Percentiles rank a stretch among this genome's conserved stretches.
phyloP scores from a whole-genome alignment of 73 alveolate species.

The Strombidium stylifer region DNA sequence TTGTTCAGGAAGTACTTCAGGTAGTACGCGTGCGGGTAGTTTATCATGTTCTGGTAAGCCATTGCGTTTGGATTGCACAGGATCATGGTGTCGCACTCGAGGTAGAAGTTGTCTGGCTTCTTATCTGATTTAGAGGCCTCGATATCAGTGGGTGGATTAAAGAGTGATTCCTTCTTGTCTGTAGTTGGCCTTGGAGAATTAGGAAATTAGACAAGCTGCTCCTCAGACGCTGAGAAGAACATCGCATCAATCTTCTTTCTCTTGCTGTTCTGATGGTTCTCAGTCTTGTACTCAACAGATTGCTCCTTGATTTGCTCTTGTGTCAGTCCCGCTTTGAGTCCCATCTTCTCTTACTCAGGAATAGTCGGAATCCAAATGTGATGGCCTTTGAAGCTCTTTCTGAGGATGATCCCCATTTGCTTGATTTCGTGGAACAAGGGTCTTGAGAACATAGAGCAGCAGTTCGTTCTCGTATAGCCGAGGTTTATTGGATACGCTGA shows the following conservation, averaged over 20 bases:
- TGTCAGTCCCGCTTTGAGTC: too few relatives aligned
- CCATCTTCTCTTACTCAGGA: too few relatives aligned
- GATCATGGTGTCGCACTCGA: constrained; percentile 76
- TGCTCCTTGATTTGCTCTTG: too few relatives aligned
- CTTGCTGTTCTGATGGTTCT: constrained; percentile 7
- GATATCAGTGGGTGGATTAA: background rate
- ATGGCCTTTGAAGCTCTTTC: constrained; percentile 47
- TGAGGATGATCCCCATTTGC: constrained; percentile 44
- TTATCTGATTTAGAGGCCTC: background rate
- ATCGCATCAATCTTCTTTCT: constrained; percentile 24
- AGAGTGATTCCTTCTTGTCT: too few relatives aligned
- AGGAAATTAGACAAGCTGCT: constrained; percentile 19
- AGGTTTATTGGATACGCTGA: constrained; percentile 18
- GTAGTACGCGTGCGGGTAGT: constrained; percentile 56
- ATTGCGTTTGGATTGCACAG: constrained; percentile 93
- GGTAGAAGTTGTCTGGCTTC: constrained; percentile 10
- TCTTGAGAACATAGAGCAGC: constrained; percentile 17
- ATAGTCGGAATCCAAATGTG: constrained; percentile 2
- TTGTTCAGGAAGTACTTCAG: constrained; percentile 53
- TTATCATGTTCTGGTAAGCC: constrained; percentile 72
- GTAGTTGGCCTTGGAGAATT: too few relatives aligned
- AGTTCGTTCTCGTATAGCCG: constrained; percentile 7
- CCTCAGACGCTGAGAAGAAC: constrained; percentile 58
- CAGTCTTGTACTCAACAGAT: too few relatives aligned
- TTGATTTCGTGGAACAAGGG: constrained; percentile 15